Base-by-base conservation (phyloP, 495 filamentous ascomycete genomes). In the Darksidea phi region DNA sequence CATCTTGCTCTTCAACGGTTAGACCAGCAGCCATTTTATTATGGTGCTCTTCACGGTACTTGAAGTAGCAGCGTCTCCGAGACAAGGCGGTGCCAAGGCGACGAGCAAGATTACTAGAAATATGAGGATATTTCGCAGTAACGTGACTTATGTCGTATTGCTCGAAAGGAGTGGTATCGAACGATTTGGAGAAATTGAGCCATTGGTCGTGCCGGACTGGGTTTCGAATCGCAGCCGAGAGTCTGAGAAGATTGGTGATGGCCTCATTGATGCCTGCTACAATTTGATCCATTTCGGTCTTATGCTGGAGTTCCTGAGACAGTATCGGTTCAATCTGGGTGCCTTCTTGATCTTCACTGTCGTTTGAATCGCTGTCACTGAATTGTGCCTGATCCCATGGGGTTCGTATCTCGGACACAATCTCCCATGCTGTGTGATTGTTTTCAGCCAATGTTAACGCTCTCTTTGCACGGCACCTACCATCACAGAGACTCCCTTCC, bases 1-100 rank as follows among this genome's bases (percentile, higher is more conserved):
- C 48, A 15, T 51, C 48, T 23, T 25, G 8, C 6, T 51, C 48
- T 51, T 51, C 48, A 28, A 51, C 48, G 8, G 18, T 51, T 21
- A 24, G 21, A 8, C 15, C 20, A 17, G 43, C 43, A 7, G 20
- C 43, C 36, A 38, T 8, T 38, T 38, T 38, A 38, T 38, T 38
- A 15, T 15, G 36, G 36, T 38, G 36, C 36, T 38, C 36, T 38
- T 38, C 36, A 7, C 36, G 36, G 36, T 38, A 38, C 36, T 38
- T 38, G 36, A 38, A 38, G 36, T 38, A 38, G 36, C 36, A 38
- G 8, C 36, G 36, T 38, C 36, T 38, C 15, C 36, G 36, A 38
- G 36, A 38, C 36, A 38, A 38, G 36, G 36, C 36, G 15, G 36
- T 38, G 36, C 36, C 36, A 7, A 38, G 36, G 36, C 36, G 36